Conservation (phyloP, 305 asterid genomes). For the Fraxinus floribunda region DNA sequence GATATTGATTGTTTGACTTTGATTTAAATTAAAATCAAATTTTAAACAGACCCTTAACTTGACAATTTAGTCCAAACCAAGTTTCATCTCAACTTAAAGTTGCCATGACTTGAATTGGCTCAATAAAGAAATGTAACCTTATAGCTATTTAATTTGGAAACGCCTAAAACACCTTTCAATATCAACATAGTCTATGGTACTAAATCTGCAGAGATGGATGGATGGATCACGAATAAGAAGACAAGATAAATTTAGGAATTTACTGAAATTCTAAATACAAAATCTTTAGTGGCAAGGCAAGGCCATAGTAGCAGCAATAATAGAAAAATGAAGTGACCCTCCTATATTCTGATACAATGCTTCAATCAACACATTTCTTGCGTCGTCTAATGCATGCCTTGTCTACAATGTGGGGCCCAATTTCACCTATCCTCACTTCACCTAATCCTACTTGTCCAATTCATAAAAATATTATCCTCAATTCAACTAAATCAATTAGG, state of each 20-base stretch:
- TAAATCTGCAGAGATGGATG: background rate
- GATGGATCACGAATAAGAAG: background rate
- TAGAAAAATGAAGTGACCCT: background rate
- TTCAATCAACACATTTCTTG: background rate
- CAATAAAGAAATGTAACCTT: background rate
- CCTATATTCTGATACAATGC: background rate
- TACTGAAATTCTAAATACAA: too few species aligned
- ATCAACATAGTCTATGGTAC: background rate
- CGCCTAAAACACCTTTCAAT: background rate
- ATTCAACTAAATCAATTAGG: background rate
- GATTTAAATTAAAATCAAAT: too few species aligned
- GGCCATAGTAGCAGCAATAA: background rate
- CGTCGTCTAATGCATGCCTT: constrained; percentile 4
- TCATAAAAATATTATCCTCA: background rate
- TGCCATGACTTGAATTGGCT: background rate
- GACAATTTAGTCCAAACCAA: background rate
- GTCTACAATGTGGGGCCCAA: background rate
- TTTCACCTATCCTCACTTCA: background rate
- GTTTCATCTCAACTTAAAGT: background rate
- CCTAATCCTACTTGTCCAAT: background rate
- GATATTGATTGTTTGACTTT: too few species aligned
- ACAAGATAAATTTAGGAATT: background rate
- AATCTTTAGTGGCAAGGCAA: background rate
- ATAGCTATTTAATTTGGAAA: background rate
- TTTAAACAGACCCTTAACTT: background rate